Evolutionary conservation across 2,329 filamentous ascomycete genomes (phyloP).

Genomic region (Penicillium verrucosum): DNA sequence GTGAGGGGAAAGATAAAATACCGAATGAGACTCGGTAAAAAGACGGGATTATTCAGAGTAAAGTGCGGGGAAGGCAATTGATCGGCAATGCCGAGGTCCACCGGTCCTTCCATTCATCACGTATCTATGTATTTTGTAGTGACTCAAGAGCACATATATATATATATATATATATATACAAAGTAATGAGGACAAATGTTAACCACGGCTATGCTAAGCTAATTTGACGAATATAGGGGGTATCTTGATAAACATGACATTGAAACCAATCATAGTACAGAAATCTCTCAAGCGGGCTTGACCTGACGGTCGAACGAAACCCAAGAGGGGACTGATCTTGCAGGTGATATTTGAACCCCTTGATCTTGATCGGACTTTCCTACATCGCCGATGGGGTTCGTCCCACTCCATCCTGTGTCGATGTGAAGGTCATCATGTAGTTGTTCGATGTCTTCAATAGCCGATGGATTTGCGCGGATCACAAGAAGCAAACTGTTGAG

Average conservation of each 20-base stretch:
- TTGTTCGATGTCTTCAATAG: background rate
- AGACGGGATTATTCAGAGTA: too few relatives aligned
- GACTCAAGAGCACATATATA: too few relatives aligned
- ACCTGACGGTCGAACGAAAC: background rate
- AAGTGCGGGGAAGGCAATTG: too few relatives aligned
- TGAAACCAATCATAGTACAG: background rate
- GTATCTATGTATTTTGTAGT: too few relatives aligned
- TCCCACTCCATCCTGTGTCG: background rate
- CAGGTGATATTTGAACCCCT: background rate
- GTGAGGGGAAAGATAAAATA: background rate
- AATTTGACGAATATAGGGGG: background rate
- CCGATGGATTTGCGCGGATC: background rate
- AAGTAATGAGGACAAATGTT: background rate
- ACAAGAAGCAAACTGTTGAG: background rate
- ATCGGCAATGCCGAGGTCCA: too few relatives aligned
- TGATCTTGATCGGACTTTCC: background rate
- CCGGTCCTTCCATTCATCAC: too few relatives aligned
- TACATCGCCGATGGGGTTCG: background rate
- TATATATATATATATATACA: too few relatives aligned
- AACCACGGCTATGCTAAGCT: background rate
- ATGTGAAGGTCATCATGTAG: background rate
- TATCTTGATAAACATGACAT: background rate
- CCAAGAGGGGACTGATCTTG: background rate
- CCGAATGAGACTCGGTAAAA: too few relatives aligned
- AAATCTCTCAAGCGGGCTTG: background rate